A percentile compares a stretch with the other conserved stretches of the same genome.
Evolutionary conservation across 225 moss, liverwort and hornwort genomes (phyloP).

Genomic region (Physcomitrellopsis africana): DNA sequence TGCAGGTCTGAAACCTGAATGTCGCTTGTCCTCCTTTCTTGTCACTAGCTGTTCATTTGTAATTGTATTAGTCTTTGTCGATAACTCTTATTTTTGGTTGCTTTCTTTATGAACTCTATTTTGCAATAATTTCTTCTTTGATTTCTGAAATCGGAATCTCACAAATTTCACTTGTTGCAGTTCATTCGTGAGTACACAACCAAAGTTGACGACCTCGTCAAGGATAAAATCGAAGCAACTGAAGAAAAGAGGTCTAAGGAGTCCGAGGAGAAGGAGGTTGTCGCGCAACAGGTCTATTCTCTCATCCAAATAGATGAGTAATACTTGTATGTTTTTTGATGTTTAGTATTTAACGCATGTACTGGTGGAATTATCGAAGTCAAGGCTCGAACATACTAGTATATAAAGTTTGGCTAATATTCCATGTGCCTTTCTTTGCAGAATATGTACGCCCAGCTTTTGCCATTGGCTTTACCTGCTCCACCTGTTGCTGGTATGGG

Average conservation of each 20-base stretch:
- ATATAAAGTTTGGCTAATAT: conserved; percentile 20
- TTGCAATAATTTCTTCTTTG: background rate
- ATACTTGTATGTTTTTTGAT: background rate
- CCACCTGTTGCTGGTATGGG: conserved; percentile 93
- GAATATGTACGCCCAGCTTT: conserved; percentile 99
- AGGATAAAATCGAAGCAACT: conserved; percentile 77
- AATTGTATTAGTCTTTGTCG: background rate
- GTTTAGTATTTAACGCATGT: background rate
- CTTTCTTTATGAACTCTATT: background rate
- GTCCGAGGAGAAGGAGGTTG: conserved; percentile 86
- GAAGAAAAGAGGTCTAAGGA: conserved; percentile 77
- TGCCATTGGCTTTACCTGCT: conserved; percentile 94
- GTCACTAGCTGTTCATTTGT: background rate
- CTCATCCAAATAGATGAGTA: background rate
- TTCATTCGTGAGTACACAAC: conserved; percentile 90
- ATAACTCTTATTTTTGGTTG: background rate
- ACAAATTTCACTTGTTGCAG: conserved; percentile 41
- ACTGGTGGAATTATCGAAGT: background rate
- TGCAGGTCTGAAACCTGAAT: conserved; percentile 59
- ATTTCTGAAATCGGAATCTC: background rate
- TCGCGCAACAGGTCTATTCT: conserved; percentile 76
- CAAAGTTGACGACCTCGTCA: conserved; percentile 92
- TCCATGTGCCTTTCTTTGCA: conserved; percentile 39
- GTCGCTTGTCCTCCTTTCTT: conserved; percentile 1
- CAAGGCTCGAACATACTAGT: background rate